These are phyloP conservation scores for Trypethelium eluteriae DNA, from an alignment of 495 filamentous ascomycete genomes.

Conservation along the genomic window DNA sequence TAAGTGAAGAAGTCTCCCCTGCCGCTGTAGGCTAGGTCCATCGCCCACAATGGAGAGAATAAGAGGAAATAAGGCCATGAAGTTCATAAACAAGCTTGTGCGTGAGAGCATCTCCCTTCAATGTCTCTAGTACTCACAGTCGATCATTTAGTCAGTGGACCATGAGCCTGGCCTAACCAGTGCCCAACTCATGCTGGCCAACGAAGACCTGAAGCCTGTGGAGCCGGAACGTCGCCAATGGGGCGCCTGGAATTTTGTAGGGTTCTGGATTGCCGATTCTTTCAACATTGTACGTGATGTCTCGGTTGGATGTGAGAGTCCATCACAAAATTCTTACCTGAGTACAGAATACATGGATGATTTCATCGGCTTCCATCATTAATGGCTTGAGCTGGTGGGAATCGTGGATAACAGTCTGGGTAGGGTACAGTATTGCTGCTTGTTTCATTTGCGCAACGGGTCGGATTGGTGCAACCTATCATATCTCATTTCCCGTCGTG, in stretches of 20 bases:
- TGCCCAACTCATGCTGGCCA: conserved; percentile 83
- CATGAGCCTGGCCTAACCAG: conserved; percentile 72
- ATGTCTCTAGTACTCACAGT: neutral
- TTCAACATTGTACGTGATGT: conserved; percentile 60
- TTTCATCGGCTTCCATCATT: conserved; percentile 73
- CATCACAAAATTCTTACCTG: neutral
- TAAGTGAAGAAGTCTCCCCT: too few species aligned
- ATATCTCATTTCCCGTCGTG: conserved; percentile 38
- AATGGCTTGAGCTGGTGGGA: conserved; percentile 89
- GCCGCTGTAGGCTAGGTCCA: neutral
- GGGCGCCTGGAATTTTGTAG: conserved; percentile 82
- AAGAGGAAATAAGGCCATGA: neutral
- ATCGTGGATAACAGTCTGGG: conserved; percentile 70
- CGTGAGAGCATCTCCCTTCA: neutral
- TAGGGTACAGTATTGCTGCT: conserved; percentile 22
- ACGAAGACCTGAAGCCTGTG: conserved; percentile 85
- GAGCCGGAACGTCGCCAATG: conserved; percentile 79
- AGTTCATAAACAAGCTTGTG: neutral
- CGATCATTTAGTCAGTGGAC: conserved; percentile 44
- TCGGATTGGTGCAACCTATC: conserved; percentile 33
- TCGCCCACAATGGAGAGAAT: neutral
- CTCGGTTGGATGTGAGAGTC: neutral
- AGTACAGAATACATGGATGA: conserved; percentile 84
- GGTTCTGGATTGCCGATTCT: conserved; percentile 83
- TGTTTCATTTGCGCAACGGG: conserved; percentile 22